Evolutionary conservation across 2,329 filamentous ascomycete genomes (phyloP).

Genomic region (Zymoseptoria pseudotritici): DNA sequence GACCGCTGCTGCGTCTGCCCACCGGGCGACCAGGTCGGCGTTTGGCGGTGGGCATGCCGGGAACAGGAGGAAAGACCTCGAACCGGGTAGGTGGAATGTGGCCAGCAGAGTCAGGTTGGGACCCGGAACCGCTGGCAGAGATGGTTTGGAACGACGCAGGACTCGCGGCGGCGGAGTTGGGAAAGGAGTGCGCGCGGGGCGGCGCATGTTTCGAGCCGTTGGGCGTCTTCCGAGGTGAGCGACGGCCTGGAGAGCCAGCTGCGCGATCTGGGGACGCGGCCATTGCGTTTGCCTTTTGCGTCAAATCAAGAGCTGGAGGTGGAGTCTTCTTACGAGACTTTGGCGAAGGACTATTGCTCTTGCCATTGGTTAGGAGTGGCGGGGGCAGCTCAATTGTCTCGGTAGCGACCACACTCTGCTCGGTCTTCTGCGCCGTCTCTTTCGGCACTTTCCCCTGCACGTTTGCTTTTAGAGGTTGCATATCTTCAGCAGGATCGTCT

Average conservation of each 20-base stretch:
- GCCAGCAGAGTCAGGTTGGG: slow-evolving; percentile 25
- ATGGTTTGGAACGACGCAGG: slow-evolving; percentile 13
- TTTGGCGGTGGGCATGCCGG: slow-evolving; percentile 36
- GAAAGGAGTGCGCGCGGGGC: slow-evolving; percentile 5
- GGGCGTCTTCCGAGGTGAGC: slow-evolving; percentile 27
- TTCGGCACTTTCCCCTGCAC: slow-evolving; percentile 29
- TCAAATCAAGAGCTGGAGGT: slow-evolving; percentile 17
- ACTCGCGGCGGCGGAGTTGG: slow-evolving; percentile 10
- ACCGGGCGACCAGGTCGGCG: slow-evolving; percentile 27
- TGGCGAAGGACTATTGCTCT: slow-evolving; percentile 5
- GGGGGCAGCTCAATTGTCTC: slow-evolving; percentile 18
- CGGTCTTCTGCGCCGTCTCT: slow-evolving; percentile 3
- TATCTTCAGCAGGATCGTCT: slow-evolving; percentile 56
- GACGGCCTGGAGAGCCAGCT: slow-evolving; percentile 21
- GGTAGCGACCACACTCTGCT: slow-evolving; percentile 6
- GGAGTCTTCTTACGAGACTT: slow-evolving; percentile 21
- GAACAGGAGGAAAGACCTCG: slow-evolving; percentile 67
- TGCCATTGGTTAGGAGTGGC: slow-evolving; percentile 11
- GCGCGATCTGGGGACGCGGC: neutral
- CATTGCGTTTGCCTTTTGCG: slow-evolving; percentile 18
- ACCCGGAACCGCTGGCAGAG: slow-evolving; percentile 9
- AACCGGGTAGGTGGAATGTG: slow-evolving; percentile 64
- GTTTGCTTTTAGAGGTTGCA: slow-evolving; percentile 36
- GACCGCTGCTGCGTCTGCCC: slow-evolving; percentile 20
- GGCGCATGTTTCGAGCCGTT: slow-evolving; percentile 14